phyloP scores from a whole-genome alignment of 2,329 filamentous ascomycete genomes.

The Exophiala viscosa region DNA sequence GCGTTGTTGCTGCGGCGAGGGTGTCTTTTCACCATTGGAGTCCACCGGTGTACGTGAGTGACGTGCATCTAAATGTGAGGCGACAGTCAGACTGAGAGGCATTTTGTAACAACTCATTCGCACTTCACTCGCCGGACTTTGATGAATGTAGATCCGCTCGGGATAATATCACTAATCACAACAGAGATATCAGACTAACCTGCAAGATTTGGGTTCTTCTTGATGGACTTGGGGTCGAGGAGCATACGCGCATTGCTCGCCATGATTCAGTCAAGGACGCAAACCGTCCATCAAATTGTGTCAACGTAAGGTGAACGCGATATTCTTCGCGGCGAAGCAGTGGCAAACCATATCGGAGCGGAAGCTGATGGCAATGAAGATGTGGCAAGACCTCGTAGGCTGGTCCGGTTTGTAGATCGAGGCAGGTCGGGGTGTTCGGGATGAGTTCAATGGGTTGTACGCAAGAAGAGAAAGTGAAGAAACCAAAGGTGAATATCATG shows the following conservation, averaged over 20 bases:
- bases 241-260: conserved; percentile 42
- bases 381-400: too few species aligned
- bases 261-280: conserved; percentile 29
- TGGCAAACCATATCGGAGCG: conserved; percentile 12
- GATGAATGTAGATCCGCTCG: neutral
- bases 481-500: too few species aligned
- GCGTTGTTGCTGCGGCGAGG: neutral
- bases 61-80: too few species aligned
- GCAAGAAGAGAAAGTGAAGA: too few species aligned
- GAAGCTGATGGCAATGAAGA: too few species aligned
- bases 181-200: conserved; percentile 9
- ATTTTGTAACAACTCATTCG: too few species aligned
- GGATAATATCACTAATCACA: neutral
- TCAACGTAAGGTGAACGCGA: neutral
- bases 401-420: too few species aligned
- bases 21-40: too few species aligned
- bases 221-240: conserved; percentile 42
- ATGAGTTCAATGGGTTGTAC: too few species aligned
- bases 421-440: too few species aligned
- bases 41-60: too few species aligned
- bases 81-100: too few species aligned
- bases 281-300: neutral
- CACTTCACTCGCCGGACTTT: neutral
- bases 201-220: conserved; percentile 30
- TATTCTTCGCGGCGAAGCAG: conserved; percentile 7